Base-by-base conservation (phyloP, 352 stramenopile species). In the Globisporangium irregulare region DNA sequence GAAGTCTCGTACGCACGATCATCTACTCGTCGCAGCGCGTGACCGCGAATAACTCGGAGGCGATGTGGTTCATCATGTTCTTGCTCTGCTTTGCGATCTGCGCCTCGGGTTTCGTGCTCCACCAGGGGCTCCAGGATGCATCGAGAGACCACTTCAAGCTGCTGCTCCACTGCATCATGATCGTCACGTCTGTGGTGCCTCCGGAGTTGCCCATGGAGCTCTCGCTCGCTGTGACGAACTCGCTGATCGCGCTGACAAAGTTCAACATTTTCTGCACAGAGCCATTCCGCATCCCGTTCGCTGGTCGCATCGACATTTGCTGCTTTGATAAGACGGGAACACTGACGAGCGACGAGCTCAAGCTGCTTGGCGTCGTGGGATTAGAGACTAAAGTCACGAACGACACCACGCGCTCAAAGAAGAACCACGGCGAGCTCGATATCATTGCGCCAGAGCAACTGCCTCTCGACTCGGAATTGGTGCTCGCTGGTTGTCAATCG, bases 311-410 rank as follows among this genome's bases (percentile, higher is more conserved):
- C 1, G 80, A 97, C 68, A 72, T 95, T 4, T 98, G 93, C 73
- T 98, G 86, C 68, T 98, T 99, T 70, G 96, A 99, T 79, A 98
- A 99, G 73, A 98, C 95, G 0, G 97, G 97, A 22, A 99, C 96
- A 8, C 78, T 98, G 15, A 98, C 96, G 0, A 97, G 82, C 58
- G 96, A 99, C 78, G 81, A 96, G 58, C 84, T 98, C 63, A 81
- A 84, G 59, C 71, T 87, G 64, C 73, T 70, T 12, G 79, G 79
- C 1, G 71, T 84, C 59, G 69, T 75, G 0, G 79, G 79, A 10
- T 55, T 84, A 14, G 25, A 64, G 41, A 64, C 56, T 0, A n/a
- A 34, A 1, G 62, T 55, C 15, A 27, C 14, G 25, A 41, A 62
- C 41, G 43, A 48, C 18, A 36, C 34, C n/a, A 43, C 34, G 12